Evolutionary conservation across 257 asterid genomes (phyloP).

Genomic region (Rubia yunnanensis): DNA sequence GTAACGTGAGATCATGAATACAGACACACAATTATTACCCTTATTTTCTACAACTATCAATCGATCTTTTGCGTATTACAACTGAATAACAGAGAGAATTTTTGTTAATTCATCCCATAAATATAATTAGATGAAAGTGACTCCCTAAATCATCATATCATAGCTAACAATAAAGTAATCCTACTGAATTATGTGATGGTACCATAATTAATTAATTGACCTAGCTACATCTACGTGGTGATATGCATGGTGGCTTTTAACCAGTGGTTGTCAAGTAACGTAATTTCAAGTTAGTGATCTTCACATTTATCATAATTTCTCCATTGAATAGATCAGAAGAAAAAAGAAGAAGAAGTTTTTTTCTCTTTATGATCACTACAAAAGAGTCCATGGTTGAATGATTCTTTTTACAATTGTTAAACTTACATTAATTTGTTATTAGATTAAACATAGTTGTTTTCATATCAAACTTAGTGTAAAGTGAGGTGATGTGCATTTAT

Average conservation of each 20-base stretch:
- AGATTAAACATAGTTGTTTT: no score
- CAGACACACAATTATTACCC: no score
- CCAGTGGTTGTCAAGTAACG: neutral
- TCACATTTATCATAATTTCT: neutral
- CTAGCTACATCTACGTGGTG: neutral
- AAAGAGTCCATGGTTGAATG: neutral
- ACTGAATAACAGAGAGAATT: no score
- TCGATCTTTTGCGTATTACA: neutral
- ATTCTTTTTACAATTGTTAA: neutral
- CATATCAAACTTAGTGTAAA: no score
- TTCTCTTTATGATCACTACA: neutral
- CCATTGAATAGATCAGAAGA: neutral
- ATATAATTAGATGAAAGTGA: neutral
- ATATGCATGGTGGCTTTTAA: neutral
- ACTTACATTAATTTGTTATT: no score
- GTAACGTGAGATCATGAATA: no score
- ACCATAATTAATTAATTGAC: neutral
- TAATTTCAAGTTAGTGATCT: neutral
- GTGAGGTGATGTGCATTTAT: no score
- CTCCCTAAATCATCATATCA: neutral
- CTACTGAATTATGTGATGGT: neutral
- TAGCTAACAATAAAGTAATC: no score
- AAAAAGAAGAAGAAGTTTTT: no score
- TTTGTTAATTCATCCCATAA: neutral
- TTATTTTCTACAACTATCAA: no score